Conservation (phyloP, 805 yeast species). For the Ogataea allantospora region DNA sequence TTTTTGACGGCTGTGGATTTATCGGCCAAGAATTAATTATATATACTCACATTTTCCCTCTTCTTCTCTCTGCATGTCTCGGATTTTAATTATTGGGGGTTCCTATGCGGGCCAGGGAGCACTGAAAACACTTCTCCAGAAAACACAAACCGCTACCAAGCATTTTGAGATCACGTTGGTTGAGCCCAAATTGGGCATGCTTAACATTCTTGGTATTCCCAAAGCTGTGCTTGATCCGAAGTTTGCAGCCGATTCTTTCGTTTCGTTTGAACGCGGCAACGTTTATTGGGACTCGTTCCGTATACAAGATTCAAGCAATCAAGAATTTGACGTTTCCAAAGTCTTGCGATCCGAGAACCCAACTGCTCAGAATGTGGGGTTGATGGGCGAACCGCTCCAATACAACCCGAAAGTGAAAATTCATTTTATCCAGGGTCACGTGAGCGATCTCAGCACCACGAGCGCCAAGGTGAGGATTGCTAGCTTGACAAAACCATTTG, state of each 20-base stretch:
- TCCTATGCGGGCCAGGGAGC: slow-evolving; percentile 15
- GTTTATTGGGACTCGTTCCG: slow-evolving; percentile 15
- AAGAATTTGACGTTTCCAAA: slow-evolving; percentile 1
- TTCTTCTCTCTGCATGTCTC: neutral
- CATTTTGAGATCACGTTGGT: slow-evolving; percentile 32
- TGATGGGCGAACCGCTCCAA: slow-evolving; percentile 1
- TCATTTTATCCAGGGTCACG: slow-evolving; percentile 13
- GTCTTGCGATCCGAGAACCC: slow-evolving; percentile 8
- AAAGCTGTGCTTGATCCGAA: slow-evolving; percentile 36
- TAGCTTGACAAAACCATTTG: slow-evolving; percentile 2
- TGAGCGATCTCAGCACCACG: slow-evolving; percentile 3
- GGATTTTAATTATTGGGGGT: slow-evolving; percentile 15
- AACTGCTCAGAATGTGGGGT: neutral
- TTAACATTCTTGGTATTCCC: slow-evolving; percentile 41
- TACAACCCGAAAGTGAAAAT: slow-evolving; percentile 12
- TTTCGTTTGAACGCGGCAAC: slow-evolving; percentile 8
- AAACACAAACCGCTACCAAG: slow-evolving; percentile 1
- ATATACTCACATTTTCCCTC: neutral
- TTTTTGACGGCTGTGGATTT: too few relatives aligned
- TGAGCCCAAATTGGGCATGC: slow-evolving; percentile 42
- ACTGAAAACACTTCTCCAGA: slow-evolving; percentile 7
- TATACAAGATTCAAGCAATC: slow-evolving; percentile 1
- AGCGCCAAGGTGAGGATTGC: slow-evolving; percentile 6
- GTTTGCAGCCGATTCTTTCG: slow-evolving; percentile 30
- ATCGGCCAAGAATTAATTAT: neutral